These are phyloP conservation scores for Babesia ovata DNA, from an alignment of 169 alveolate genomes.

Conservation along the genomic window DNA sequence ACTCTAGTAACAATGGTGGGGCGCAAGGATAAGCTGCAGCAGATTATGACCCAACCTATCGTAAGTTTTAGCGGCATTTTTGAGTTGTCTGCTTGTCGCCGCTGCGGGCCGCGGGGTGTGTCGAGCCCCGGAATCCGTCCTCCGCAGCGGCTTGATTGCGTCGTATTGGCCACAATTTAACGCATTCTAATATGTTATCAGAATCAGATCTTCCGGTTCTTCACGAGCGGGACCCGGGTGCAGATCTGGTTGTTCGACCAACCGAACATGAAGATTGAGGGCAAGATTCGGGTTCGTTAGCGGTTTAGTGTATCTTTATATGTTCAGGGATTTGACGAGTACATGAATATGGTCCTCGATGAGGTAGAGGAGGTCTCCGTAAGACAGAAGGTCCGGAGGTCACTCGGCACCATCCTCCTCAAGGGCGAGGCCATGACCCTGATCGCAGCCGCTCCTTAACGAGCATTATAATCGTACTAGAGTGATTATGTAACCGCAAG, in stretches of 20 bases:
- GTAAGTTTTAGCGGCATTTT: slow-evolving; percentile 57
- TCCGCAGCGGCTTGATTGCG: not conserved
- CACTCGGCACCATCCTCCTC: slow-evolving; percentile 89
- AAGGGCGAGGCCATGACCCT: slow-evolving; percentile 94
- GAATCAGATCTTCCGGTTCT: slow-evolving; percentile 92
- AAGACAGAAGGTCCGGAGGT: slow-evolving; percentile 84
- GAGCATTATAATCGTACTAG: not conserved
- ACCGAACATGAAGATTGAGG: slow-evolving; percentile 88
- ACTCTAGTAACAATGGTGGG: slow-evolving; percentile 67
- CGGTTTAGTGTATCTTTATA: not conserved
- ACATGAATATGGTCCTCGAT: slow-evolving; percentile 94
- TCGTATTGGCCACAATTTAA: not conserved
- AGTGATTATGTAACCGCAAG: not conserved
- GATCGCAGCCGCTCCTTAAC: slow-evolving; percentile 83
- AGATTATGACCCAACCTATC: slow-evolving; percentile 90
- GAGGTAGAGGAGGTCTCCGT: slow-evolving; percentile 90
- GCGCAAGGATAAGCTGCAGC: slow-evolving; percentile 80
- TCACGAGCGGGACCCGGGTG: slow-evolving; percentile 89
- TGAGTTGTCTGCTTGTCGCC: not conserved
- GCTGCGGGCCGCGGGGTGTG: not conserved
- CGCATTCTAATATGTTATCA: slow-evolving; percentile 25
- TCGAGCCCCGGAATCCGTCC: not conserved
- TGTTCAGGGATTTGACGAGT: slow-evolving; percentile 93
- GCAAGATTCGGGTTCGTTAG: slow-evolving; percentile 86
- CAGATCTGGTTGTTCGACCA: slow-evolving; percentile 94